Conservation (phyloP, 345 rosid genomes). For the Pistacia vera region DNA sequence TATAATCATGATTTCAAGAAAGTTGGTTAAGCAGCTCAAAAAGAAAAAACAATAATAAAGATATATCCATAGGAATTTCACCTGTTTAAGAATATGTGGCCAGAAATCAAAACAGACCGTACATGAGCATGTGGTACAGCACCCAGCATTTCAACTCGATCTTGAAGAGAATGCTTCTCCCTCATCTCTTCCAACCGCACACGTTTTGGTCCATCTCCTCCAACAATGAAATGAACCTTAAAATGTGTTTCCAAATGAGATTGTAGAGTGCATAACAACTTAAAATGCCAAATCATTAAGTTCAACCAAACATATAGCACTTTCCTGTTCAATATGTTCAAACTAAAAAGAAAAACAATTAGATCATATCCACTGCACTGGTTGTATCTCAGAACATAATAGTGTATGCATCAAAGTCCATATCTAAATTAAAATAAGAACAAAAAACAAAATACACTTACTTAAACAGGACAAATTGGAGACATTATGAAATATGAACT, state of each 20-base stretch:
- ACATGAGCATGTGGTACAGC: slow-evolving; percentile 90
- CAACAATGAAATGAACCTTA: slow-evolving; percentile 89
- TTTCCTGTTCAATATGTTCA: slow-evolving; percentile 3
- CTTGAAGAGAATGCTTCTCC: slow-evolving; percentile 95
- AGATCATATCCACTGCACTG: neutral
- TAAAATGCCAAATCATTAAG: neutral
- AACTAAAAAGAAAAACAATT: neutral
- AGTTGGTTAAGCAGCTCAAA: neutral
- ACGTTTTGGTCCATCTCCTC: slow-evolving; percentile 96
- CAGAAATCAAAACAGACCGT: slow-evolving; percentile 76
- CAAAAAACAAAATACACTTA: neutral
- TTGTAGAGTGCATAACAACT: neutral
- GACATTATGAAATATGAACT: neutral
- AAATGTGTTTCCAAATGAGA: slow-evolving; percentile 21
- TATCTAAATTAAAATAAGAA: neutral
- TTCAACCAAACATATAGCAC: neutral
- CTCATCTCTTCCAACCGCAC: slow-evolving; percentile 95
- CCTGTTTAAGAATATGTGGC: slow-evolving; percentile 94
- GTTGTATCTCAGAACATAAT: too few species aligned
- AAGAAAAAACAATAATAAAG: neutral
- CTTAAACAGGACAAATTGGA: neutral
- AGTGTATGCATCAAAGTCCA: neutral
- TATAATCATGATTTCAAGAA: neutral
- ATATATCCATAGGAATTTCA: slow-evolving; percentile 7
- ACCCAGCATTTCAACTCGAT: slow-evolving; percentile 93